Conservation (phyloP, 2,329 filamentous ascomycete species). For the Diaporthe sp. region DNA sequence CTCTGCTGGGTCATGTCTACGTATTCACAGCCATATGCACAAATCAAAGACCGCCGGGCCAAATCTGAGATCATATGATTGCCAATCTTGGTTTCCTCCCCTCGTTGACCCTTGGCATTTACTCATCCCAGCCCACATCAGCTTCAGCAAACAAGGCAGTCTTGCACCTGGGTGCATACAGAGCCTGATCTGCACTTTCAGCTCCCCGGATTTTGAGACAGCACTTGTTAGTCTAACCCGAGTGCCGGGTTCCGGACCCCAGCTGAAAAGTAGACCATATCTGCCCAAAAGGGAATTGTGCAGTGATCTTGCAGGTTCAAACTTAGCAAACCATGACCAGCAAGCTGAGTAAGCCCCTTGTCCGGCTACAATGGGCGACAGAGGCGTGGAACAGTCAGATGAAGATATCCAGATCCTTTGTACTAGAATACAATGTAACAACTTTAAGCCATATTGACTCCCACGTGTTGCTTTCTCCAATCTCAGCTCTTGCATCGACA, state of each 20-base stretch:
- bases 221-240: neutral
- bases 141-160: neutral
- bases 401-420: neutral
- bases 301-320: neutral
- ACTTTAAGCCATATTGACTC: neutral
- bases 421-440: neutral
- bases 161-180: neutral
- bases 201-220: slow-evolving; percentile 2
- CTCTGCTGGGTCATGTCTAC: neutral
- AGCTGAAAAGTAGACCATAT: too few species aligned
- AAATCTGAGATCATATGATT: neutral
- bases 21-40: neutral
- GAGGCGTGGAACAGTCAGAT: neutral
- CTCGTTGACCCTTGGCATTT: slow-evolving; percentile 7
- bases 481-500: neutral
- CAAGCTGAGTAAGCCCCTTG: neutral
- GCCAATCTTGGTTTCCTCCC: neutral
- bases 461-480: neutral
- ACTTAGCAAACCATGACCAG: too few species aligned
- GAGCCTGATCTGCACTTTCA: slow-evolving; percentile 2
- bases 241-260: neutral
- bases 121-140: neutral
- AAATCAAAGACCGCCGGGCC: neutral
- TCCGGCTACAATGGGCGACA: neutral
- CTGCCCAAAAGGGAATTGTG: neutral